Evolutionary conservation across 139 green algal genomes (phyloP), one percentile per base, ranked within the genome.

Genomic region (Astrephomene gubernaculifera): DNA sequence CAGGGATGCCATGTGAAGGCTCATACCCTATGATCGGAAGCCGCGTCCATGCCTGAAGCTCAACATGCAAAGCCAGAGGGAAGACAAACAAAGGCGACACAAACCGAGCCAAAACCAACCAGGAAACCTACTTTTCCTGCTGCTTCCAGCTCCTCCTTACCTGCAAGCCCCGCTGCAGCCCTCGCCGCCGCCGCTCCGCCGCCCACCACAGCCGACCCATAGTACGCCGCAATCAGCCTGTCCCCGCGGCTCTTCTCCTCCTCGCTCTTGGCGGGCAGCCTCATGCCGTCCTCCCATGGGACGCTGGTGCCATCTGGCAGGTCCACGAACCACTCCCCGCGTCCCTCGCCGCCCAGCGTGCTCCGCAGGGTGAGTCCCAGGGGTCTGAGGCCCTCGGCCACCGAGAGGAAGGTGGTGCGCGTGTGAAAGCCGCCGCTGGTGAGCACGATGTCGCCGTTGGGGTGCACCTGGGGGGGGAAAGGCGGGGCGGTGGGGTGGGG

Each of bases 391-490:
- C 27, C 78, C 78, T 86, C 64, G 27, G 14, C 4, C 35, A 86
- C 27, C 10, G 65, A 44, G 5, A 31, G 27, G 33, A 79, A 86
- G 45, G 79, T 86, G 65, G 79, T 86, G 45, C 67, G 52, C 35
- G 79, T 86, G 45, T 25, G 36, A 65, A 45, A 86, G 67, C 79
- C 79, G 36, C 79, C 79, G 24, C 8, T 45, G 35, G 65, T 78
- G 29, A 86, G 21, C 65, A 70, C 41, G 36, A 86, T 65, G 24
- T 86, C 79, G 14, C 79, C 79, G 45, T 41, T 86, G 45, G 65
- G 35, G 27, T n/a, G 41, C 29, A 61, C 54, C 74, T 82, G 53
- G 2, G 71, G 71, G 31, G n/a, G n/a, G n/a, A n/a, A n/a, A n/a
- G n/a, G n/a, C n/a, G n/a, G n/a, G n/a, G n/a, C n/a, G n/a, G n/a